Evolutionary conservation across 2,329 filamentous ascomycete genomes (phyloP), one percentile per base, ranked within the genome.

Genomic region (Aureobasidium sp.): DNA sequence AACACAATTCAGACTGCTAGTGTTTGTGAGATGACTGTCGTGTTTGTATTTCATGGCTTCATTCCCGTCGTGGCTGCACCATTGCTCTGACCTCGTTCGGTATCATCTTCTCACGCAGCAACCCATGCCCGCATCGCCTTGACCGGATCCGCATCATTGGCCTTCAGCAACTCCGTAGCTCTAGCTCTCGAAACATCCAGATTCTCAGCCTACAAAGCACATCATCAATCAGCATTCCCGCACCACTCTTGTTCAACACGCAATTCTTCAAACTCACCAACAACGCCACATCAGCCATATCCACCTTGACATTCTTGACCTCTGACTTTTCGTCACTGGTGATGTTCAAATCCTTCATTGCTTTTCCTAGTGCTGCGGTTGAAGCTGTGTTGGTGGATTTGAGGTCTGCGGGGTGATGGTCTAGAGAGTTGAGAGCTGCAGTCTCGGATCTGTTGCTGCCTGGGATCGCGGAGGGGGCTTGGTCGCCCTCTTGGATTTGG

Each of bases 391-490:
- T 80, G 68, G 81, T 73, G 2, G 74, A 69, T 54, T 68, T 67
- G 46, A 79, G 75, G 31, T 81, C 78, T 35, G 23, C 10, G 5
- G 25, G 71, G 45, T 76, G 72, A 5, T 64, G 61, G 70, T 90
- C 87, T 65, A 92, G 84, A 63, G 81, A 82, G 50, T 86, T 87
- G 62, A 91, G 82, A 31, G 88, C 88, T 7, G 85, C 85, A 42
- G 86, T 86, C 47, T 87, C 86, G 75, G 90, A 87, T 74, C 90
- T 87, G 69, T 87, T 87, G 74, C 85, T 87, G 40, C 72, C 69
- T 6, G 76, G 74, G 19, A 77, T 70, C 64, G 80, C 76, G 64
- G 85, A 82, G 63, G 78, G 81, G 47, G 79, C 76, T 31, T 81
- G 79, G 62, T 82, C 82, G 69, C 84, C 85, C 71, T 87, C 83